A percentile compares a stretch with the other conserved stretches of the same genome.
These are phyloP conservation scores for Colletotrichum tanaceti DNA, from an alignment of 2,329 filamentous ascomycete species.

Conservation along the genomic window DNA sequence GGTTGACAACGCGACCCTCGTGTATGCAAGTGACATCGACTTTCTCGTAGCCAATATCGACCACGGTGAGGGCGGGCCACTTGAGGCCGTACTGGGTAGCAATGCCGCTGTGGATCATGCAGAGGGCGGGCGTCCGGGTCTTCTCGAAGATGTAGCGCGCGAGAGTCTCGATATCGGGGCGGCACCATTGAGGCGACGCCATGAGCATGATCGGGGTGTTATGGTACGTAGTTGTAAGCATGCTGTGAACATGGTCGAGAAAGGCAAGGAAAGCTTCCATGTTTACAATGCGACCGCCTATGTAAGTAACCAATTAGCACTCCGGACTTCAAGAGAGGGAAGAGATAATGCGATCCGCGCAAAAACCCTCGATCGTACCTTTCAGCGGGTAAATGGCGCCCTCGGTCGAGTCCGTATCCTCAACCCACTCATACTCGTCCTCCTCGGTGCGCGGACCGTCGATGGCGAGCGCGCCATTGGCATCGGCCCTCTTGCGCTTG, in stretches of 20 bases:
- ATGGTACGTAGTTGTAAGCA: slow-evolving; percentile 91
- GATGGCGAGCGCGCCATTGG: slow-evolving; percentile 33
- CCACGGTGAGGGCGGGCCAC: slow-evolving; percentile 80
- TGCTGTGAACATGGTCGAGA: slow-evolving; percentile 89
- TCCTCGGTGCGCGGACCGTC: slow-evolving; percentile 53
- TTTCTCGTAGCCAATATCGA: slow-evolving; percentile 93
- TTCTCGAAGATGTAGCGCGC: slow-evolving; percentile 97
- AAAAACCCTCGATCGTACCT: slow-evolving; percentile 53
- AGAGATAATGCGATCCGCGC: not conserved
- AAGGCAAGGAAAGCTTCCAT: slow-evolving; percentile 96
- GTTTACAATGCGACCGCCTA: slow-evolving; percentile 84
- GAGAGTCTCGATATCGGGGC: slow-evolving; percentile 86
- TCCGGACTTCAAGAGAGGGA: not conserved
- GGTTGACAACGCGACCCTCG: slow-evolving; percentile 81
- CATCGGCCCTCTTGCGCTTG: slow-evolving; percentile 65
- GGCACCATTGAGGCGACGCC: slow-evolving; percentile 89
- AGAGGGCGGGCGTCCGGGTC: slow-evolving; percentile 92
- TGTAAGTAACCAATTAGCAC: slow-evolving; percentile 39
- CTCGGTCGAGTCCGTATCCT: slow-evolving; percentile 88
- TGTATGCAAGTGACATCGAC: slow-evolving; percentile 91
- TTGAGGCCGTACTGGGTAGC: slow-evolving; percentile 87
- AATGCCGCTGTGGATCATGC: slow-evolving; percentile 87
- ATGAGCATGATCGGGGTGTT: slow-evolving; percentile 95
- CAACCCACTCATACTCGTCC: slow-evolving; percentile 79
- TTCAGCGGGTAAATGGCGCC: slow-evolving; percentile 89